Evolutionary conservation across 2,329 filamentous ascomycete species (phyloP).

Genomic region (Cladophialophora bantiana): DNA sequence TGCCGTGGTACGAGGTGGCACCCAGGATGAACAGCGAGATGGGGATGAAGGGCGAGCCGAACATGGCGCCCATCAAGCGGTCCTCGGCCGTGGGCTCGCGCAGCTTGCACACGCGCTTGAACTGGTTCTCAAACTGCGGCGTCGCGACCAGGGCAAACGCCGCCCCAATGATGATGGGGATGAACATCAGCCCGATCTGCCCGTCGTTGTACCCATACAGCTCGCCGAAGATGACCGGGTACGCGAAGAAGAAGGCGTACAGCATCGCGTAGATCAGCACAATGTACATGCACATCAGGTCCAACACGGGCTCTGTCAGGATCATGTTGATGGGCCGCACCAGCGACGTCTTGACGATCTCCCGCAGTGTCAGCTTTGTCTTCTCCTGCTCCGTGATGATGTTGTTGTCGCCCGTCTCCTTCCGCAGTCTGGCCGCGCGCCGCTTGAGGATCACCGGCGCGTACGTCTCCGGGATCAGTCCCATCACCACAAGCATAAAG

Average conservation of each 20-base stretch:
- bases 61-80: slow-evolving; percentile 47
- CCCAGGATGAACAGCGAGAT: slow-evolving; percentile 56
- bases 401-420: slow-evolving; percentile 54
- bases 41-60: slow-evolving; percentile 51
- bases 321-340: slow-evolving; percentile 51
- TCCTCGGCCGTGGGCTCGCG: slow-evolving; percentile 47
- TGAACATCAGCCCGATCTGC: slow-evolving; percentile 83
- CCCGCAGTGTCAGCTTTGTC: slow-evolving; percentile 52
- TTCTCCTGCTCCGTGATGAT: slow-evolving; percentile 49
- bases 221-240: slow-evolving; percentile 73
- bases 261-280: slow-evolving; percentile 71
- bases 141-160: slow-evolving; percentile 69
- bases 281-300: slow-evolving; percentile 86
- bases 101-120: slow-evolving; percentile 50
- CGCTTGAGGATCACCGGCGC: slow-evolving; percentile 60
- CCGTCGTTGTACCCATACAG: slow-evolving; percentile 79
- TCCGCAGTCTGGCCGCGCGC: slow-evolving; percentile 56
- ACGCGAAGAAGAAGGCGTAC: slow-evolving; percentile 61
- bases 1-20: slow-evolving; percentile 44
- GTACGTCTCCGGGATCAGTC: slow-evolving; percentile 65
- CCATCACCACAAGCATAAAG: slow-evolving; percentile 60
- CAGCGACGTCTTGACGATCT: slow-evolving; percentile 49
- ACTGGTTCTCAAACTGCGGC: slow-evolving; percentile 68
- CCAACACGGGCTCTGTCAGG: slow-evolving; percentile 79
- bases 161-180: slow-evolving; percentile 77